phyloP scores from a whole-genome alignment of 306 rosid genomes.

The Quercus alba region DNA sequence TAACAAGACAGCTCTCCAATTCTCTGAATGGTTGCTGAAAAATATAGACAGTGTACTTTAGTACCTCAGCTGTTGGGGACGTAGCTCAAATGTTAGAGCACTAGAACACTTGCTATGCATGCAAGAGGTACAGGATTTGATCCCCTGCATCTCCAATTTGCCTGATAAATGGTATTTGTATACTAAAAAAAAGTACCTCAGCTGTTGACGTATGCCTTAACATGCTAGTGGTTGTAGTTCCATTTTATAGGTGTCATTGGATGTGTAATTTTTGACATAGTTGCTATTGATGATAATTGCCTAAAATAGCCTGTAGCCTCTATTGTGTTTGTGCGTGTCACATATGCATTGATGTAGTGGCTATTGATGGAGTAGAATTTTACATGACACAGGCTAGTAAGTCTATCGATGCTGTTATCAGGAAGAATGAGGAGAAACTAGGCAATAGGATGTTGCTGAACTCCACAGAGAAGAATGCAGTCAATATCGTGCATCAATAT shows the following conservation, averaged over 20 bases:
- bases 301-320: neutral
- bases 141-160: too few species aligned
- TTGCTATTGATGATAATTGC: neutral
- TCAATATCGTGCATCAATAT: slow-evolving; percentile 69
- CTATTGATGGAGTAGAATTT: slow-evolving; percentile 12
- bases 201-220: too few species aligned
- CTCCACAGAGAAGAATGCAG: slow-evolving; percentile 69
- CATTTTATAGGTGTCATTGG: neutral
- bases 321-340: neutral
- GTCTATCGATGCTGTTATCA: slow-evolving; percentile 72
- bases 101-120: too few species aligned
- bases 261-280: neutral
- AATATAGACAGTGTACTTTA: neutral
- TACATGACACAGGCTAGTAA: slow-evolving; percentile 69
- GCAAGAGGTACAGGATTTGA: too few species aligned
- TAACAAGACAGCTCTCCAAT: neutral
- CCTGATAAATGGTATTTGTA: too few species aligned
- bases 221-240: too few species aligned
- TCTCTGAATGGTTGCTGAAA: neutral
- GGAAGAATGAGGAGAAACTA: slow-evolving; percentile 69
- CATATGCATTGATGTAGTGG: slow-evolving; percentile 8
- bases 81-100: too few species aligned
- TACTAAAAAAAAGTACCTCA: too few species aligned
- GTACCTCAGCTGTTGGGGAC: too few species aligned
- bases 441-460: slow-evolving; percentile 65